Conservation (phyloP, 495 filamentous ascomycete species). For the Cercophora samala region DNA sequence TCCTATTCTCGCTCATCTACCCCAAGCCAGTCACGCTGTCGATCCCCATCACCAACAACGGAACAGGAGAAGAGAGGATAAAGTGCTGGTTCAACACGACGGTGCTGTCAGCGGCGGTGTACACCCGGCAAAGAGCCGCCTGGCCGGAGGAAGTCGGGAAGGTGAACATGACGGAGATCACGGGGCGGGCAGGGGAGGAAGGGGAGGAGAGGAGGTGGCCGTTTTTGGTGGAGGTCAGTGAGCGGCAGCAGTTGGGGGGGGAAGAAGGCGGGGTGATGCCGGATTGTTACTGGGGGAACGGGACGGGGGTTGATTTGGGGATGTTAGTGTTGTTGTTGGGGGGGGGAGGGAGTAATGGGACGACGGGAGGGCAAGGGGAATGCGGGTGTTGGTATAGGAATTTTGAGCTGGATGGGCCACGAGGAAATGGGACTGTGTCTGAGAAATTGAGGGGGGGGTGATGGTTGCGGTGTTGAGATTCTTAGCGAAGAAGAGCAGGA, state of each 20-base stretch:
- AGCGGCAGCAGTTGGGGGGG: slow-evolving; percentile 39
- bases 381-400: slow-evolving; percentile 30
- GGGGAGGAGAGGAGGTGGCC: slow-evolving; percentile 38
- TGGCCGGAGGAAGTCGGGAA: neutral
- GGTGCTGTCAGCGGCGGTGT: slow-evolving; percentile 47
- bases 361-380: slow-evolving; percentile 9
- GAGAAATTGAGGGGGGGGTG: neutral
- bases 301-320: neutral
- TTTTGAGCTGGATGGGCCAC: slow-evolving; percentile 14
- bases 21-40: slow-evolving; percentile 45
- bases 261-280: slow-evolving; percentile 19
- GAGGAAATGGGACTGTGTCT: neutral
- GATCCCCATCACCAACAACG: neutral
- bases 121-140: slow-evolving; percentile 45
- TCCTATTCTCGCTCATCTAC: slow-evolving; percentile 46
- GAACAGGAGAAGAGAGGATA: slow-evolving; percentile 10
- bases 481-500: neutral
- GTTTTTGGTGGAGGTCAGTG: slow-evolving; percentile 46
- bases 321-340: neutral
- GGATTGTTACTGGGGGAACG: slow-evolving; percentile 8
- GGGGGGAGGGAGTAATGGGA: neutral
- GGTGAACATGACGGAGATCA: neutral
- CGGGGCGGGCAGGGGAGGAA: neutral
- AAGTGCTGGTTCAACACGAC: slow-evolving; percentile 54
- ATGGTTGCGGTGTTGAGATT: neutral